Evolutionary conservation across 2,329 filamentous ascomycete genomes (phyloP), one percentile per base, ranked within the genome.

Genomic region (Monilinia laxa): DNA sequence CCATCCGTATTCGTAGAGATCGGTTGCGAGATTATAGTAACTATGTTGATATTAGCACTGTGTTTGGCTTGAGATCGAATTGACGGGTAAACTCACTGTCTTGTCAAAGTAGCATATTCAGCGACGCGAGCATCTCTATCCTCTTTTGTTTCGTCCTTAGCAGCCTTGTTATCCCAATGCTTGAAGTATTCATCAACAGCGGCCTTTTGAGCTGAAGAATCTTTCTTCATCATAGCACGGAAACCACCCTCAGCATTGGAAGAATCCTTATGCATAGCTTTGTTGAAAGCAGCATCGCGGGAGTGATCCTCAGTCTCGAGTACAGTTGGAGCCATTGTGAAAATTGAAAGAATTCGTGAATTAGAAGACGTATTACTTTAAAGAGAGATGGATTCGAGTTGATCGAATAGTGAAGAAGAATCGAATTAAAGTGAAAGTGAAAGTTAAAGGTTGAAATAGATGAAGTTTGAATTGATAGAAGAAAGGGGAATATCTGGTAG

Each of bases 1-100:
- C 93, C 95, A 99, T 75, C 93, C 95, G 74, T 97, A 95, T 83
- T 98, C 95, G 83, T 97, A 97, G 62, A 97, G 80, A 77, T 97
- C 93, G 73, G 93, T 97, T n/a, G 92, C 93, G 59, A 97, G 87
- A 81, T 97, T 96, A 83, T 97, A 97, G 85, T 97, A 97, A 79
- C 90, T 93, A 72, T 66, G 73, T 23, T 74, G 69, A 66, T 75
- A 51, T 72, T 62, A 70, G 60, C 35, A 56, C 47, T 31, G 62
- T 40, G 18, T 52, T 38, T 42, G 14, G n/a, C 35, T 54, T 23
- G 25, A 40, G 45, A 20, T 25, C 11, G 14, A 52, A 31, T 42
- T 11, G 38, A 11, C 10, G 45, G 25, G 28, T 45, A 31, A 35
- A 84, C 89, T 74, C 85, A 95, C 90, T 97, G 93, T 83, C 91